phyloP scores from a whole-genome alignment of 2,329 filamentous ascomycete species.

The Proliferodiscus dingleyae region DNA sequence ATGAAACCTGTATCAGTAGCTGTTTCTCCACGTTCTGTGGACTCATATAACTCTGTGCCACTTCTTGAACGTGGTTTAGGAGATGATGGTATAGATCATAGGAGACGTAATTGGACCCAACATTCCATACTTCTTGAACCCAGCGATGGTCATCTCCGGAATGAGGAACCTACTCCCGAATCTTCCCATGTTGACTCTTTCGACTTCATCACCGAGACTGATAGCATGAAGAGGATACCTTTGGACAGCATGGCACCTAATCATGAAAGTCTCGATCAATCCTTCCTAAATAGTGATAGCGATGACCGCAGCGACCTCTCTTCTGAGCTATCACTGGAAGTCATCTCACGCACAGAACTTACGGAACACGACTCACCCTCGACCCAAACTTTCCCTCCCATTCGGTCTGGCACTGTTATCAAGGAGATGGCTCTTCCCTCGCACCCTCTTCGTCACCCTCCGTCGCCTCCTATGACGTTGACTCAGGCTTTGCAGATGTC shows the following conservation, averaged over 20 bases:
- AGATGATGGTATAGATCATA: slow-evolving; percentile 43
- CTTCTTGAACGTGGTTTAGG: slow-evolving; percentile 64
- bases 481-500: slow-evolving; percentile 43
- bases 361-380: slow-evolving; percentile 28
- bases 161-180: slow-evolving; percentile 23
- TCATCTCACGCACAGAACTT: slow-evolving; percentile 32
- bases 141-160: slow-evolving; percentile 34
- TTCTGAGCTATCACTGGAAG: slow-evolving; percentile 56
- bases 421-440: slow-evolving; percentile 26
- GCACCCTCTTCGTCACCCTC: slow-evolving; percentile 29
- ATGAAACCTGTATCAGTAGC: slow-evolving; percentile 33
- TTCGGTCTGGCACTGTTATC: slow-evolving; percentile 21
- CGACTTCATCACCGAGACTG: slow-evolving; percentile 49
- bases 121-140: slow-evolving; percentile 49
- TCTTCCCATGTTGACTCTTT: slow-evolving; percentile 42
- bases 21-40: slow-evolving; percentile 58
- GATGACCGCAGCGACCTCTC: slow-evolving; percentile 52
- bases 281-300: slow-evolving; percentile 29
- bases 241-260: slow-evolving; percentile 15
- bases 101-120: slow-evolving; percentile 47
- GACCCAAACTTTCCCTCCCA: slow-evolving; percentile 32
- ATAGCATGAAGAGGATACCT: slow-evolving; percentile 38
- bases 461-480: slow-evolving; percentile 45
- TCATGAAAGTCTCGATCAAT: slow-evolving; percentile 31
- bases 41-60: slow-evolving; percentile 73